Evolutionary conservation across 1,139 yeast species (phyloP), one percentile per base, ranked within the genome.

Genomic region (Kodamaea sp.): DNA sequence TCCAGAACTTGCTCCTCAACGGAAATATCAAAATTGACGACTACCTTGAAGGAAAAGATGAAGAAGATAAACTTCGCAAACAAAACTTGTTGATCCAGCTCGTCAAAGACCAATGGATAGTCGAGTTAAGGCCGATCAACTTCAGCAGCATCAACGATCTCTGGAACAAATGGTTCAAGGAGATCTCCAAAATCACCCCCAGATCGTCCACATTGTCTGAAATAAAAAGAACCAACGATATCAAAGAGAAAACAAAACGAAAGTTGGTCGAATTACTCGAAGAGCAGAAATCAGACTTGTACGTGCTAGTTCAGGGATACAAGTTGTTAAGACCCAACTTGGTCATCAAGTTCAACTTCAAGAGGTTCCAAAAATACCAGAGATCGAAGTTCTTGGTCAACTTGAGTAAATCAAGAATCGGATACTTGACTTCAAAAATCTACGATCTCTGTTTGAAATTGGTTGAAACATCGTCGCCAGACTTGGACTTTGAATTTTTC

Each of bases 21-120:
- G 64, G 97, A 76, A 83, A 83, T 47, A 58, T 89, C 36, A 72
- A 80, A 12, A 63, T 80, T 2, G 61, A 65, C 2, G 90, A 86
- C 43, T 86, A 80, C 50, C 42, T 83, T 28, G 61, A 58, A 30
- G 60, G 64, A 38, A 58, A 51, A 10, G 68, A 60, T 28, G 52
- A 50, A 11, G 46, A 51, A 10, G 43, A 45, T n/a, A 37, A 39
- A 21, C 51, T 55, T 29, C 47, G 51, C 4, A 61, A 61, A 27
- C 65, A 63, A 43, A 59, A 59, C 12, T 54, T 65, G 16, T 66
- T 80, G 47, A 56, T 66, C 7, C 63, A 55, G 24, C 63, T 86
- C 33, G 73, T 76, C 33, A 59, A 64, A 29, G 82, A 76, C 35
- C 80, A 80, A 24, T 82, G 86, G 76, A 58, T 90, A 26, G 47